Conservation (phyloP, 75 land plant species). For the Cunninghamia lanceolata region DNA sequence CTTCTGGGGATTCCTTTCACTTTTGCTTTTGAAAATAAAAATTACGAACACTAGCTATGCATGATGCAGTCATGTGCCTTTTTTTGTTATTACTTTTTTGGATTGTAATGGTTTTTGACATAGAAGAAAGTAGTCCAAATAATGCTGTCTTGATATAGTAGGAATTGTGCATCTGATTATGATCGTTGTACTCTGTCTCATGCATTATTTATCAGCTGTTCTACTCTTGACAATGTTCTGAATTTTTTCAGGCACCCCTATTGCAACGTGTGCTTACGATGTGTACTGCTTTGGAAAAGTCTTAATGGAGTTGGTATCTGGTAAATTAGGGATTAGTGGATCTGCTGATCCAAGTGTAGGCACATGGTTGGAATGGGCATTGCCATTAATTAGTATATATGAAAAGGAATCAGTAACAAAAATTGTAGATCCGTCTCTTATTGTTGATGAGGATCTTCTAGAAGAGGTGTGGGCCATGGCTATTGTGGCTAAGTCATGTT, state of each 20-base stretch:
- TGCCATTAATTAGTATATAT: conserved; percentile 72
- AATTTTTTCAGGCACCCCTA: conserved; percentile 40
- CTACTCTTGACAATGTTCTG: conserved; percentile 1
- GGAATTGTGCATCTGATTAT: not conserved
- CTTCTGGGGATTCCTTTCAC: not conserved
- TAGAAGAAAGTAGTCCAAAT: not conserved
- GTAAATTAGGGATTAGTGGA: conserved; percentile 87
- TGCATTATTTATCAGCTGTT: not conserved
- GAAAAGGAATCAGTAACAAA: conserved; percentile 82
- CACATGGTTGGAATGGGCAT: conserved; percentile 74
- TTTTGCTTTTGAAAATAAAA: not conserved
- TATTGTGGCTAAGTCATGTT: conserved; percentile 84
- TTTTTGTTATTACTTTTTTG: not conserved
- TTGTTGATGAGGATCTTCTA: conserved; percentile 89
- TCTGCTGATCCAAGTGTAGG: conserved; percentile 45
- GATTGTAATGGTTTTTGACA: not conserved
- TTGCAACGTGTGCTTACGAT: conserved; percentile 73
- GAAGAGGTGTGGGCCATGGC: conserved; percentile 99
- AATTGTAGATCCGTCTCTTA: conserved; percentile 81
- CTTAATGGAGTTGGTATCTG: conserved; percentile 87
- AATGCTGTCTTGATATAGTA: not conserved
- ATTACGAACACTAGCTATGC: not conserved
- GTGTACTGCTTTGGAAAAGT: conserved; percentile 94
- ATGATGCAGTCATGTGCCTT: not conserved
- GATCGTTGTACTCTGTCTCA: conserved; percentile 4